phyloP scores from a whole-genome alignment of 2,329 filamentous ascomycete genomes.

The Blastomyces percursus region DNA sequence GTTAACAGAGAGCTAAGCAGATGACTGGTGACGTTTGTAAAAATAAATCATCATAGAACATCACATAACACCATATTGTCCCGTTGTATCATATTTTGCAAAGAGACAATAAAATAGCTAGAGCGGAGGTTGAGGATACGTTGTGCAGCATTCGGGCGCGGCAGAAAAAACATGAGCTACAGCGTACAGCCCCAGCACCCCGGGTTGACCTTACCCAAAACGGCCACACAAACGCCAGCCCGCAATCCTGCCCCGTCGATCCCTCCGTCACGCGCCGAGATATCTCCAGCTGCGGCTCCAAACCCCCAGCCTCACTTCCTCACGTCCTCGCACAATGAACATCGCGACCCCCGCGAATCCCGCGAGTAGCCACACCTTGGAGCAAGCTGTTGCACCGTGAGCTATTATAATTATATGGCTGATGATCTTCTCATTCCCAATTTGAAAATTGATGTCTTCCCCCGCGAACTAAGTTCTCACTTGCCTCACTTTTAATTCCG shows the following conservation, averaged over 20 bases:
- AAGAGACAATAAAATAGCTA: background rate
- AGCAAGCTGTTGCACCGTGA: background rate
- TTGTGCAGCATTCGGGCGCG: background rate
- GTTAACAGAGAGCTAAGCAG: background rate
- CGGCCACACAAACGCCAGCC: background rate
- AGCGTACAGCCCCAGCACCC: background rate
- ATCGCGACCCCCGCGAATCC: background rate
- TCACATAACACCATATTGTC: background rate
- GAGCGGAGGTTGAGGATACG: background rate
- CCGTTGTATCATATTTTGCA: background rate
- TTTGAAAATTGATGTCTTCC: background rate
- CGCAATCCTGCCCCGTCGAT: background rate
- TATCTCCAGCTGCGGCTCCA: background rate
- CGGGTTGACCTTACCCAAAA: background rate
- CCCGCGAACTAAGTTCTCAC: background rate
- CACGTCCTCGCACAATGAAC: background rate
- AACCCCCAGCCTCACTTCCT: background rate
- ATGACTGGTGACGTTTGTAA: background rate
- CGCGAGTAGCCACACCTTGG: background rate
- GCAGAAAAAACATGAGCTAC: background rate
- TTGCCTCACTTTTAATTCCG: conserved; percentile 1
- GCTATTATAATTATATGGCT: background rate
- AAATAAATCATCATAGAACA: background rate
- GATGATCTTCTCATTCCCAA: background rate
- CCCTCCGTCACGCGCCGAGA: background rate